Evolutionary conservation across 805 yeast genomes (phyloP).

Genomic region (Metschnikowia arizonensis): DNA sequence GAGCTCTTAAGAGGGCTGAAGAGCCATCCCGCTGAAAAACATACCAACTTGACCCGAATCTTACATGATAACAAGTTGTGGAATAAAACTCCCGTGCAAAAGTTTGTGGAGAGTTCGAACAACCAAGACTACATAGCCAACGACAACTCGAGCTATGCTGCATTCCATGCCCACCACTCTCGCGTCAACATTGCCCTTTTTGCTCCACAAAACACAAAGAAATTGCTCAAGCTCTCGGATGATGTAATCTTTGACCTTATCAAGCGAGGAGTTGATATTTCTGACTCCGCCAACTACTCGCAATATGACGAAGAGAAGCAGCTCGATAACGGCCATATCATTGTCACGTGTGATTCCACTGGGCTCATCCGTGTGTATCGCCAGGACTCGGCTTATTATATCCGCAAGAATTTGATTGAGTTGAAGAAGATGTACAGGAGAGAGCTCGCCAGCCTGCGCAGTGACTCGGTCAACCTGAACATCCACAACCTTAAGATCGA

Average conservation of each 20-base stretch:
- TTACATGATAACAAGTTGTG: conserved; percentile 28
- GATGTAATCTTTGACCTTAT: conserved; percentile 72
- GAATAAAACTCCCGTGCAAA: conserved; percentile 23
- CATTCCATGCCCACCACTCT: conserved; percentile 74
- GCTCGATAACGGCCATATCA: conserved; percentile 40
- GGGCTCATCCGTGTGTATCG: conserved; percentile 77
- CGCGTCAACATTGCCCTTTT: conserved; percentile 71
- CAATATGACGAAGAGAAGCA: conserved; percentile 1
- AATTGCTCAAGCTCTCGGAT: conserved; percentile 64
- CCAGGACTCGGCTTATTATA: conserved; percentile 62
- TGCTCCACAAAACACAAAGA: conserved; percentile 69
- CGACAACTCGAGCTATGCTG: conserved; percentile 59
- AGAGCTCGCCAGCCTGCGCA: conserved; percentile 1
- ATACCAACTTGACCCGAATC: conserved; percentile 26
- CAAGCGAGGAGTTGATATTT: conserved; percentile 20
- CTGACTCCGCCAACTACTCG: conserved; percentile 7
- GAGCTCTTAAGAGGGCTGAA: conserved; percentile 35
- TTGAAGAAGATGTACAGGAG: conserved; percentile 7
- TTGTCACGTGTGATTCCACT: conserved; percentile 70
- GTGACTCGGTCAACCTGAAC: background rate
- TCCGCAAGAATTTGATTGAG: conserved; percentile 26
- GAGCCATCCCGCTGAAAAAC: conserved; percentile 31
- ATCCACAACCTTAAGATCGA: conserved; percentile 2
- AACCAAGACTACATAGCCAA: conserved; percentile 27
- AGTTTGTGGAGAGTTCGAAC: conserved; percentile 23